phyloP scores from a whole-genome alignment of 306 rosid genomes.

The Vachellia pachyceras region DNA sequence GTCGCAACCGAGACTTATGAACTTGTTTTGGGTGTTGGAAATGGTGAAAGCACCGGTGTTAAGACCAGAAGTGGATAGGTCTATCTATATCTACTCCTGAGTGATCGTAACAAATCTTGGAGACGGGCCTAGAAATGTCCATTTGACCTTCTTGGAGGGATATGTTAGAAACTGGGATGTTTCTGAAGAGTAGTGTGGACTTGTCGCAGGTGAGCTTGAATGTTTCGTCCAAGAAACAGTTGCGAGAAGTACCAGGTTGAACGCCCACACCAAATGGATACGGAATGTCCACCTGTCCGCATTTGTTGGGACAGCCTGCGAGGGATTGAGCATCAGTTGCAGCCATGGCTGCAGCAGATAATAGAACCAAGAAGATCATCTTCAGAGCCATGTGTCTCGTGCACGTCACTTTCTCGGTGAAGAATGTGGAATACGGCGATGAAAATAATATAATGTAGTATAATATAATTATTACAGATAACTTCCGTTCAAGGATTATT shows the following conservation, averaged over 20 bases:
- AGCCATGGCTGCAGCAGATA: not conserved
- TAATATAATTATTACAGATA: not conserved
- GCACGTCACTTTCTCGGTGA: not conserved
- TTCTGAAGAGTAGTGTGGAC: not conserved
- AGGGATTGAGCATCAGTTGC: constrained; percentile 17
- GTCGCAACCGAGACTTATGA: constrained; percentile 33
- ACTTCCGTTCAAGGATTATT: not conserved
- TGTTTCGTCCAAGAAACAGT: constrained; percentile 3
- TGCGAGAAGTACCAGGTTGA: not conserved
- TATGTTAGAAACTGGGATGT: not conserved
- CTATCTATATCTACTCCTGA: not conserved
- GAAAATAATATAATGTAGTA: no score
- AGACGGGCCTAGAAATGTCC: not conserved
- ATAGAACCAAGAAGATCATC: not conserved
- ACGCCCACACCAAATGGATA: constrained; percentile 34
- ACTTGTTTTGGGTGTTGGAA: constrained; percentile 21
- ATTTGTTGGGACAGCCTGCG: constrained; percentile 19
- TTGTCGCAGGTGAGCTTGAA: constrained; percentile 8
- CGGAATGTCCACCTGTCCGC: constrained; percentile 29
- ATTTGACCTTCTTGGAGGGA: constrained; percentile 14
- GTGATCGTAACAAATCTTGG: not conserved
- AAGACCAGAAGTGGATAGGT: not conserved
- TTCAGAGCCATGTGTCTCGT: not conserved
- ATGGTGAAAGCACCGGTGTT: constrained; percentile 2
- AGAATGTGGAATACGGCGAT: not conserved